Base-by-base conservation (phyloP, 192 early-diverging fungal species). In the Tieghemiomyces parasiticus region DNA sequence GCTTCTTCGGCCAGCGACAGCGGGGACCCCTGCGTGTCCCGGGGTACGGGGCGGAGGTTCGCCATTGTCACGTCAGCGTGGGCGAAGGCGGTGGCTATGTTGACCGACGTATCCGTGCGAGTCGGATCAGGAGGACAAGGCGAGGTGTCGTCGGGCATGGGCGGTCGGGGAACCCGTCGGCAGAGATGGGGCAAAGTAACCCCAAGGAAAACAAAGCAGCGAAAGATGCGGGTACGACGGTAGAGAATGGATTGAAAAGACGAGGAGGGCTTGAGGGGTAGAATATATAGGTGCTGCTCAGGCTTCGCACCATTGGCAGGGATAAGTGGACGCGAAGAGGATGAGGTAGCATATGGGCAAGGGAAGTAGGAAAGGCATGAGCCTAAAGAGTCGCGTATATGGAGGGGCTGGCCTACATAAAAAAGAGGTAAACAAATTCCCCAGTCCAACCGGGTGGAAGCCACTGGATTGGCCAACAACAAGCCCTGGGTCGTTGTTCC, bases 81-180 rank as follows among this genome's bases (percentile, higher is more conserved):
- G 26, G 24, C 26, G 26, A 52, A 52, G 14, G 50, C 50, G 30
- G 50, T 52, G 30, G 50, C 50, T 14, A 52, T 52, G 30, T 52
- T 52, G 30, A 52, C 30, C 13, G 50, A 52, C 0, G 50, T 52
- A 25, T 52, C 50, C 30, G 16, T 52, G 50, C 16, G 26, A 25
- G 50, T 13, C 14, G 14, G 0, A 20, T 13, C 19, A 20, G 26
- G 22, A 8, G 50, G 30, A 14, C 26, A 24, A 30, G 24, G 22
- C 24, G 50, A 25, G 14, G 50, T 52, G 26, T 28, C 26, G 16
- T 52, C 20, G 50, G 50, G 16, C 50, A 52, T 52, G 30, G 30
- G 16, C 19, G 25, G 46, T 24, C 19, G 20, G 46, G 46, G n/a
- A n/a, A n/a, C n/a, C n/a, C n/a, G n/a, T n/a, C n/a, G n/a, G n/a